Conservation (phyloP, 2,329 filamentous ascomycete species). For the Fusarium papillatum region DNA sequence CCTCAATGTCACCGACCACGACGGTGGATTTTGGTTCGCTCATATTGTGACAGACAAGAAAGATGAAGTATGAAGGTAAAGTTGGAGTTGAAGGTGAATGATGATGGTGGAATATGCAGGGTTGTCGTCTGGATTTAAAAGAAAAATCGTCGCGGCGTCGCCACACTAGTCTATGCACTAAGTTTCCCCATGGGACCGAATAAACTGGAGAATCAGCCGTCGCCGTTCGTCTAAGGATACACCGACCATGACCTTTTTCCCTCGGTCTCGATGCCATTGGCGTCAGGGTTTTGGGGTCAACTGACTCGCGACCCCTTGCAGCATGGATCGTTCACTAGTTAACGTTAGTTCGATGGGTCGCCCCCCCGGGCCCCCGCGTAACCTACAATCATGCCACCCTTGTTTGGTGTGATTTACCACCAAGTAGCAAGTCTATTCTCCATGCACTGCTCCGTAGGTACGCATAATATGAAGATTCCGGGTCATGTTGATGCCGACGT, state of each 20-base stretch:
- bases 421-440: not conserved
- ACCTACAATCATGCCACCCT: not conserved
- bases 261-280: not conserved
- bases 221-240: not conserved
- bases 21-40: not conserved
- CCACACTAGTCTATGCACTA: not conserved
- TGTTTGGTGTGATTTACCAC: not conserved
- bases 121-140: not conserved
- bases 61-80: not conserved
- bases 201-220: not conserved
- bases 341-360: not conserved
- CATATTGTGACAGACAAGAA: not conserved
- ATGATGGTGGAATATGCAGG: not conserved
- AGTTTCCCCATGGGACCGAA: not conserved
- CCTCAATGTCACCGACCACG: slow-evolving; percentile 15
- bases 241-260: not conserved
- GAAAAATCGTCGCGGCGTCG: not conserved
- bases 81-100: not conserved
- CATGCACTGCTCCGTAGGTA: not conserved
- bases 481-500: not conserved
- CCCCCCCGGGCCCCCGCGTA: not conserved
- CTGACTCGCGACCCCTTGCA: not conserved
- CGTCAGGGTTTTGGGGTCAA: not conserved
- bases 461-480: not conserved
- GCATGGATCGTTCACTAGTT: not conserved